A percentile compares a stretch with the other conserved stretches of the same genome.
phyloP scores from a whole-genome alignment of 495 filamentous ascomycete species.

The Tuber borchii region DNA sequence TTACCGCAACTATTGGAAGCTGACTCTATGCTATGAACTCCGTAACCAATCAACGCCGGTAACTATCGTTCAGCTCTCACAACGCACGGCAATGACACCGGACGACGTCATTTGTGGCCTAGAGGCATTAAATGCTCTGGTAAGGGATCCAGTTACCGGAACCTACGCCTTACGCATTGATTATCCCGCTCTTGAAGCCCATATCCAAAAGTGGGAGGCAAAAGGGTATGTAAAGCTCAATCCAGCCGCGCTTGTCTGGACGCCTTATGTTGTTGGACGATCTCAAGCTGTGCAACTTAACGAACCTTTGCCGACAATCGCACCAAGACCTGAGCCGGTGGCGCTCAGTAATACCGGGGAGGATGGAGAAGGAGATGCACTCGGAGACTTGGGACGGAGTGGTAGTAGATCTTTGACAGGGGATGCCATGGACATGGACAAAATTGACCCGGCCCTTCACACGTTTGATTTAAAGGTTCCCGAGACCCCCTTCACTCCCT shows the following conservation, averaged over 20 bases:
- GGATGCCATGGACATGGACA: conserved; percentile 33
- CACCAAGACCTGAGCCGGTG: conserved; percentile 69
- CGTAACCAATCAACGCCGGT: conserved; percentile 58
- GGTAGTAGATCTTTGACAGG: conserved; percentile 35
- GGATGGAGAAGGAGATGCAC: conserved; percentile 22
- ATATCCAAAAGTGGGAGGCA: conserved; percentile 75
- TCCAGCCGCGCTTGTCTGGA: conserved; percentile 78
- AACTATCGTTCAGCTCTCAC: conserved; percentile 60
- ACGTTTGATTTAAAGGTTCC: not conserved
- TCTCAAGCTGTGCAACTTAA: conserved; percentile 68
- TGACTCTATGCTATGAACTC: conserved; percentile 77
- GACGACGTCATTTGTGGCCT: conserved; percentile 92
- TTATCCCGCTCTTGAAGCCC: conserved; percentile 69
- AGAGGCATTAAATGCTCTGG: conserved; percentile 78
- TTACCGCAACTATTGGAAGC: conserved; percentile 93
- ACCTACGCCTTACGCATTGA: conserved; percentile 84
- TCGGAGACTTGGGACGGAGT: conserved; percentile 41
- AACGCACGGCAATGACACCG: conserved; percentile 88
- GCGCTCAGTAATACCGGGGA: conserved; percentile 48
- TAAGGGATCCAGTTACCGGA: conserved; percentile 81
- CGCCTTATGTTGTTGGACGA: conserved; percentile 93
- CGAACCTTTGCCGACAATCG: conserved; percentile 65
- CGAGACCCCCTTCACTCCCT: not conserved
- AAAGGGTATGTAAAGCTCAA: conserved; percentile 84
- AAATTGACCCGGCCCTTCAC: conserved; percentile 6